These are phyloP conservation scores for Brassica carinata DNA, from an alignment of 345 rosid genomes.

Conservation along the genomic window DNA sequence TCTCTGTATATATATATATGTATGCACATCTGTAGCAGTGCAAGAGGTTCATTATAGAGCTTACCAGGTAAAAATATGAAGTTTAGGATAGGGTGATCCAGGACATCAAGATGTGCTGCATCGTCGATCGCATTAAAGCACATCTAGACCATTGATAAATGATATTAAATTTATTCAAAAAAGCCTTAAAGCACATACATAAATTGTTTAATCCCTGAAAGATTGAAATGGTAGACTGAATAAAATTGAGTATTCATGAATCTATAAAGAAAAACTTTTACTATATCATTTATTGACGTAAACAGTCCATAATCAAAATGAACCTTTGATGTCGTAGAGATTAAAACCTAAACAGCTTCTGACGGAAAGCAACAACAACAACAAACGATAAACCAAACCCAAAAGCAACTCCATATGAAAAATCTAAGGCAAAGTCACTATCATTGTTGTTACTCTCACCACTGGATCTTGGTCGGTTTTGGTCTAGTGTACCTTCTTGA, in stretches of 20 bases:
- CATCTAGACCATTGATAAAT: constrained; percentile 32
- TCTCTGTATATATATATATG: neutral
- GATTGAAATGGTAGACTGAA: neutral
- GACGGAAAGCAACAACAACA: neutral
- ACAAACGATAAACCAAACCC: constrained; percentile 16
- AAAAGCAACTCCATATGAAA: constrained; percentile 34
- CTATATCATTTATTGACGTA: neutral
- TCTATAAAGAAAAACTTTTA: too few species aligned
- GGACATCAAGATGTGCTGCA: constrained; percentile 60
- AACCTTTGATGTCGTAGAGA: neutral
- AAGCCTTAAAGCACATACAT: too few species aligned
- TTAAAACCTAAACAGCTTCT: neutral
- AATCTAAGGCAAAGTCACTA: constrained; percentile 25
- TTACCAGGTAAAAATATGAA: constrained; percentile 58
- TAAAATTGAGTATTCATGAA: too few species aligned
- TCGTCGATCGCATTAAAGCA: constrained; percentile 50
- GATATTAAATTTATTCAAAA: neutral
- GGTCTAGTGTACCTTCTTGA: neutral
- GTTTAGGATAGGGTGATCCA: constrained; percentile 72
- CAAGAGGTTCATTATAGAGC: constrained; percentile 16
- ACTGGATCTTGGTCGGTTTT: neutral
- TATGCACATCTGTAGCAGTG: neutral
- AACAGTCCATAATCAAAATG: neutral
- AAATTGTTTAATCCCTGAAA: too few species aligned
- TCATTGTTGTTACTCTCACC: neutral